Evolutionary conservation across 148 eudicot genomes (phyloP).

Genomic region (Nyssa sinensis): DNA sequence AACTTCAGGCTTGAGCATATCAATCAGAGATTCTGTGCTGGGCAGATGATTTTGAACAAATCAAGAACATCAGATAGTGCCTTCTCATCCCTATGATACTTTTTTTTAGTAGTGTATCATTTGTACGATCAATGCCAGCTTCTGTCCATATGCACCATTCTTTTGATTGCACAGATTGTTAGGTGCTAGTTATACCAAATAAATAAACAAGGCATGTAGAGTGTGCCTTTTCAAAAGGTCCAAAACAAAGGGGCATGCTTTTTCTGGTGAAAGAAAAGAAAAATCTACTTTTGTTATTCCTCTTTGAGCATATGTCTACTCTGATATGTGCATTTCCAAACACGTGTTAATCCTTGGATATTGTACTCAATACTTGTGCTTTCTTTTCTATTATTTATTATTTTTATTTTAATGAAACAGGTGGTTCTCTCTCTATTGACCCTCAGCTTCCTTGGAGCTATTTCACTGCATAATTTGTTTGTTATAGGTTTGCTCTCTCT

Average conservation of each 20-base stretch:
- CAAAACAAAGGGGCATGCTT: too few species aligned
- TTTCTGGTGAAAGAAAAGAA: neutral
- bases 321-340: too few species aligned
- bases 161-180: neutral
- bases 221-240: neutral
- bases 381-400: neutral
- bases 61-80: too few species aligned
- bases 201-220: neutral
- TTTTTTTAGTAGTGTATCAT: too few species aligned
- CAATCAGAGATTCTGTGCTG: neutral
- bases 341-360: too few species aligned
- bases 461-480: slow-evolving; percentile 53
- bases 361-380: neutral
- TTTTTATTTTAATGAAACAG: slow-evolving; percentile 35
- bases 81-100: neutral
- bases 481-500: slow-evolving; percentile 47
- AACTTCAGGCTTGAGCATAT: neutral
- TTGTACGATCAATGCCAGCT: neutral
- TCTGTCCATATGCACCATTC: neutral
- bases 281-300: neutral
- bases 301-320: neutral
- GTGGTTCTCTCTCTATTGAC: slow-evolving; percentile 50
- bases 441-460: slow-evolving; percentile 51
- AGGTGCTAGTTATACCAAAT: neutral
- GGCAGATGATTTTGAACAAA: too few species aligned